A percentile compares a stretch with the other conserved stretches of the same genome.
phyloP scores from a whole-genome alignment of 306 rosid species.

The Alnus rubra region DNA sequence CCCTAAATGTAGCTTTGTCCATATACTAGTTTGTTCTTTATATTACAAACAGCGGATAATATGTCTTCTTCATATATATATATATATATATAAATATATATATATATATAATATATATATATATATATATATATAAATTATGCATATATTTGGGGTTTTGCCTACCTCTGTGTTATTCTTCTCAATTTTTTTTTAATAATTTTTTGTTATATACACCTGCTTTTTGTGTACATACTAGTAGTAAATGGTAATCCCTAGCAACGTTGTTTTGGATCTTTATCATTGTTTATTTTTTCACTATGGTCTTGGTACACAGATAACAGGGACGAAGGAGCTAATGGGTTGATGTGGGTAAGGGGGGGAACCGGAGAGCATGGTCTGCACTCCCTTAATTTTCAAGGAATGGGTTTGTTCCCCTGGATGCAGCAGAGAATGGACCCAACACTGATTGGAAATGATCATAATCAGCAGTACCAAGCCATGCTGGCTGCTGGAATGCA shows the following conservation, averaged over 20 bases:
- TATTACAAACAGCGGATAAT: too few species aligned
- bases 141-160: background rate
- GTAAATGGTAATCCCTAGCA: background rate
- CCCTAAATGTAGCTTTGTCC: too few species aligned
- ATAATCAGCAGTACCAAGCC: constrained; percentile 72
- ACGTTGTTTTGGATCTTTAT: constrained; percentile 1
- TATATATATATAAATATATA: too few species aligned
- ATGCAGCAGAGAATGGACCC: constrained; percentile 81
- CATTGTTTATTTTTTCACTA: constrained; percentile 19
- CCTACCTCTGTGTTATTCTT: background rate
- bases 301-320: constrained; percentile 60
- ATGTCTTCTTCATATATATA: background rate
- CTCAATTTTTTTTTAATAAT: background rate
- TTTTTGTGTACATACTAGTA: constrained; percentile 9
- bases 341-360: constrained; percentile 81
- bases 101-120: background rate
- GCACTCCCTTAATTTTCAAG: constrained; percentile 66
- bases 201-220: background rate
- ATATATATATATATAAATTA: too few species aligned
- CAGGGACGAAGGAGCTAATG: constrained; percentile 68
- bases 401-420: constrained; percentile 74
- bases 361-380: constrained; percentile 65
- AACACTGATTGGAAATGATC: constrained; percentile 58
- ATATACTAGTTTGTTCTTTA: too few species aligned
- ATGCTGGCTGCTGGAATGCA: constrained; percentile 76